Base-by-base conservation (phyloP, 768 basidiomycete species). In the Pleurotus sapidus region DNA sequence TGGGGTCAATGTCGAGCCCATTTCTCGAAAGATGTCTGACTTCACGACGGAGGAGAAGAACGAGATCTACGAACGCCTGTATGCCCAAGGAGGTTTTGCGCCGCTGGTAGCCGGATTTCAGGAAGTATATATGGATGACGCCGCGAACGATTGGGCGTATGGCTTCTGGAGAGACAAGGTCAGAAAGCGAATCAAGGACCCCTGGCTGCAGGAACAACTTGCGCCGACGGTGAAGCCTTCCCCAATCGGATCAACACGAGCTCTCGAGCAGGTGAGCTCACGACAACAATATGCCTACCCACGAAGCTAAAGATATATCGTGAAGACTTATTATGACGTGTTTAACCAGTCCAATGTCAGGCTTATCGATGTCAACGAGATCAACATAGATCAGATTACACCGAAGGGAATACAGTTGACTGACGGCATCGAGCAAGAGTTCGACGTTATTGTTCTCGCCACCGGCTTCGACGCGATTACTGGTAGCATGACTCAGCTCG, bases 91-190 rank as follows among this genome's bases (percentile, higher is more conserved):
- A 0, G 67, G 67, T 5, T 67, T 68, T 34, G 24, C 51, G 25
- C 66, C 59, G 42, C 57, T 65, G 45, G 57, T 65, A n/a, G 64
- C 59, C 1, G 59, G 56, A 5, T 64, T 48, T 38, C 23, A 55
- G 5, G 67, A 68, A 45, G 49, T 61, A 15, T 59, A 63, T 23
- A 39, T 25, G 5, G 53, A 68, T 17, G 48, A 63, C 46, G 55
- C 56, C 14, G 62, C 61, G 5, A 68, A 69, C 46, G 60, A 58
- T 5, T 63, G 57, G 46, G 62, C 57, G 8, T 68, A 69, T 55
- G 48, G 24, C 37, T 69, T 68, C 37, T 69, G 67, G 68, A 59
- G 64, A 55, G 59, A 64, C 42, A 67, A 63, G 49, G 64, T 66
- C 2, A 38, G 57, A 4, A 59, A 55, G 43, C 60, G 68, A 24